A percentile compares a stretch with the other conserved stretches of the same genome.
These are phyloP conservation scores for Ophiocordyceps polyrhachis-furcata DNA, from an alignment of 2,329 filamentous ascomycete genomes.

Conservation along the genomic window DNA sequence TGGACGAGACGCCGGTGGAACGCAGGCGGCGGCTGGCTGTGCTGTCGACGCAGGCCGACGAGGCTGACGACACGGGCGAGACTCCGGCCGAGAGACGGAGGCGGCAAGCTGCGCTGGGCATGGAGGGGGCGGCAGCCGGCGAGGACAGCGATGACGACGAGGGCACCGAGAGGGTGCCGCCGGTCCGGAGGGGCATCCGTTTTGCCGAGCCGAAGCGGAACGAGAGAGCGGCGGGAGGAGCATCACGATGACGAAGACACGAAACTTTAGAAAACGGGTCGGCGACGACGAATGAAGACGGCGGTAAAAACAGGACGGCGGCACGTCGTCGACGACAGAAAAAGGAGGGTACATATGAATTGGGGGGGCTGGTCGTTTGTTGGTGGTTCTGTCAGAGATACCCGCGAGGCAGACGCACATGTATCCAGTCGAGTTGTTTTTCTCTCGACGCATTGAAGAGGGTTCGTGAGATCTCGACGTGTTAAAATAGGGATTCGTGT, in stretches of 20 bases:
- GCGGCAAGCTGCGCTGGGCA: slow-evolving; percentile 54
- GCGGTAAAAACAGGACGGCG: neutral
- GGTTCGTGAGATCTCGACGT: neutral
- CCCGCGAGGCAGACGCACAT: neutral
- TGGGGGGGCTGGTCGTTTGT: neutral
- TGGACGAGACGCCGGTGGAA: slow-evolving; percentile 51
- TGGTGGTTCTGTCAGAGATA: neutral
- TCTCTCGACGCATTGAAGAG: neutral
- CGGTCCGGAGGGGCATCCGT: slow-evolving; percentile 35
- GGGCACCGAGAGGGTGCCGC: slow-evolving; percentile 32
- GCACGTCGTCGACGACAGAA: neutral
- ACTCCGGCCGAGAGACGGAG: slow-evolving; percentile 58
- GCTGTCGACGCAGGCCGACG: slow-evolving; percentile 22
- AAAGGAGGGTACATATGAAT: neutral
- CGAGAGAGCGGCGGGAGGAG: neutral
- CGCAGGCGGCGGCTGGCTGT: slow-evolving; percentile 43
- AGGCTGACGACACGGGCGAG: slow-evolving; percentile 29
- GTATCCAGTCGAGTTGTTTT: neutral
- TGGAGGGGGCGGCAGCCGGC: slow-evolving; percentile 28
- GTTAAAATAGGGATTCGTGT: neutral
- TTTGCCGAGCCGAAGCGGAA: slow-evolving; percentile 30
- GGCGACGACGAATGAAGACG: neutral
- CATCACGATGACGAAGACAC: neutral
- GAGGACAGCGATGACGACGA: slow-evolving; percentile 38
- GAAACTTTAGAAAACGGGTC: neutral